These are phyloP conservation scores for Raddia guianensis DNA, from an alignment of 176 grass and related monocot genomes.

Conservation along the genomic window DNA sequence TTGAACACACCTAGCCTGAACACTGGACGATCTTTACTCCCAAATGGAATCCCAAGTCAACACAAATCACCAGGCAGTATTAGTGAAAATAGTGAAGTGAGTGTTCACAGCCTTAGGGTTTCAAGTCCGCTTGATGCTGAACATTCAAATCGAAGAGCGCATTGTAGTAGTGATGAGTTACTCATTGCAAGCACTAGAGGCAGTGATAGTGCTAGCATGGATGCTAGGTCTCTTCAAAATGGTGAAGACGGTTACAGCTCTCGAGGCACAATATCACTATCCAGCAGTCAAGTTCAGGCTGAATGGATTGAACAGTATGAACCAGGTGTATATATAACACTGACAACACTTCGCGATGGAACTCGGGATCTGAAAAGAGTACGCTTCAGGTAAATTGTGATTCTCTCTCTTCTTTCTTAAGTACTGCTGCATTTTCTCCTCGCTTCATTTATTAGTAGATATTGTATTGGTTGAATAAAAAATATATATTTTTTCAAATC, in stretches of 20 bases:
- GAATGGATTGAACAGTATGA: conserved; percentile 98
- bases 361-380: conserved; percentile 87
- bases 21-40: conserved; percentile 26
- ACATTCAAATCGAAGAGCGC: conserved; percentile 38
- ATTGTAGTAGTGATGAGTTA: conserved; percentile 53
- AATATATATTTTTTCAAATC: neutral
- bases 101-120: conserved; percentile 50
- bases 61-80: conserved; percentile 47
- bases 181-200: conserved; percentile 33
- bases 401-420: neutral
- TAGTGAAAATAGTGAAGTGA: conserved; percentile 56
- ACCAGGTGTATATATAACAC: conserved; percentile 87
- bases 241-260: conserved; percentile 61
- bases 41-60: conserved; percentile 57
- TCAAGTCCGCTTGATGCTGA: conserved; percentile 41
- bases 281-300: conserved; percentile 64
- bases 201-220: conserved; percentile 55
- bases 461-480: neutral
- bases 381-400: conserved; percentile 76
- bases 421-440: neutral
- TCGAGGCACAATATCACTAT: conserved; percentile 48
- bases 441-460: neutral
- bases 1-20: conserved; percentile 34
- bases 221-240: conserved; percentile 59
- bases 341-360: conserved; percentile 74